Conservation (phyloP, 805 yeast species). For the Myxozyma geophila region DNA sequence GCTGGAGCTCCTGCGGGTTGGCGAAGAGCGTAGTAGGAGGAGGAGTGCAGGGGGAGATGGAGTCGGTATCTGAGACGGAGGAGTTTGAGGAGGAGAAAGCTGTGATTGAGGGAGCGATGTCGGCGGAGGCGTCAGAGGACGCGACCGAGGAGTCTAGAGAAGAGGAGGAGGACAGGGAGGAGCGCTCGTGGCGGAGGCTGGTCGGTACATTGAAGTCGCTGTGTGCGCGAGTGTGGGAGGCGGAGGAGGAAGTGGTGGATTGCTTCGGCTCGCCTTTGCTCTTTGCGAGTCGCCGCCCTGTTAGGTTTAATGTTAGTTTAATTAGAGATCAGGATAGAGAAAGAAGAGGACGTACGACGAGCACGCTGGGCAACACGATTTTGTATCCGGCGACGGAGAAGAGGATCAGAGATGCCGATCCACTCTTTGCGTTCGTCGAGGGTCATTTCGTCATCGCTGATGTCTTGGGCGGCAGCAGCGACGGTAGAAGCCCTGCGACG, state of each 20-base stretch:
- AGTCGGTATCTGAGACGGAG: constrained; percentile 10
- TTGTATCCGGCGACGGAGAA: constrained; percentile 28
- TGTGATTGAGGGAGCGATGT: not conserved
- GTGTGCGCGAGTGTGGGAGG: not conserved
- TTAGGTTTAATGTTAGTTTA: not conserved
- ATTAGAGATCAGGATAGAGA: no score
- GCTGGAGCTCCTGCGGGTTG: constrained; percentile 24
- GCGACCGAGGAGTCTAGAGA: not conserved
- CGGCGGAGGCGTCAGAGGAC: constrained; percentile 3
- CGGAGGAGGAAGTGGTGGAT: not conserved
- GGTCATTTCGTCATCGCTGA: constrained; percentile 17
- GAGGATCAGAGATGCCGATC: constrained; percentile 25
- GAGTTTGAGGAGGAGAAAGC: constrained; percentile 8
- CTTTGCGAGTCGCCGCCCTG: constrained; percentile 28
- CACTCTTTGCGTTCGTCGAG: constrained; percentile 33
- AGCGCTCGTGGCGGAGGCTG: not conserved
- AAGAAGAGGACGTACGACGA: constrained; percentile 15
- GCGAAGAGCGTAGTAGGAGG: constrained; percentile 9
- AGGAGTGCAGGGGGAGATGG: constrained; percentile 11
- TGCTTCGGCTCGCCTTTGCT: not conserved
- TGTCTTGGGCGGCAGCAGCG: constrained; percentile 1
- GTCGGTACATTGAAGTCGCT: not conserved
- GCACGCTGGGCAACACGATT: constrained; percentile 34
- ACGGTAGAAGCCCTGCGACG: constrained; percentile 7
- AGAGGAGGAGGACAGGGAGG: not conserved